Base-by-base conservation (phyloP, 2,329 filamentous ascomycete species). In the Trichoderma atroviride region DNA sequence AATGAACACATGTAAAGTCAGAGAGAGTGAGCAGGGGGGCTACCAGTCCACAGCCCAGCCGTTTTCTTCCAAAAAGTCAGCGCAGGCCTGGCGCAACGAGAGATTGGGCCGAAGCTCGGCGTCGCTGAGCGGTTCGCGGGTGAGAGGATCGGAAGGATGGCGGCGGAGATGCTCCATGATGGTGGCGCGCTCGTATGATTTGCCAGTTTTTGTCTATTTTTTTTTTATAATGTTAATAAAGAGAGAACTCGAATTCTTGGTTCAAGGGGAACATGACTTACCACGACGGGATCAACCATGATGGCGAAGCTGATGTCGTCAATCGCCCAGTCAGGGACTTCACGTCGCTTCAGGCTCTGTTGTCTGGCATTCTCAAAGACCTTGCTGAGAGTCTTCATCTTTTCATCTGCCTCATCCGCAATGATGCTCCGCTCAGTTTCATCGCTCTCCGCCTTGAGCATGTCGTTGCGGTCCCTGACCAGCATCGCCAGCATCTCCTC, bases 21-120 rank as follows among this genome's bases (percentile, higher is more conserved):
- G 9, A 29, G 27, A 29, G 27, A 3, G 27, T 29, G 31, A 6
- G 9, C 29, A 2, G 10, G n/a, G 5, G 13, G 7, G 19, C 72
- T 83, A 97, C 91, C 92, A 98, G 78, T 97, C 94, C 50, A 92
- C 94, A 0, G 94, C 93, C 92, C 96, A 97, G 11, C 93, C 94
- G 75, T 97, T 97, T 74, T 92, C 84, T 33, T 92, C 86, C 70
- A 97, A 82, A 75, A 97, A 98, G 73, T 96, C 92, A 57, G 92
- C 89, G 76, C 93, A 96, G 0, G 93, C 95, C 65, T 92, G 87
- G 78, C 90, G 93, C 69, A 98, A 83, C 0, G 87, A 91, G 56
- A 96, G 84, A 78, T 98, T 98, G 0, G 93, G 91, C 53, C 94
- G 85, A 66, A 98, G 79, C 56, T 97, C 93, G 1, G 84, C 81